Conservation (phyloP, 2,329 filamentous ascomycete species). For the Basipetospora sp. region DNA sequence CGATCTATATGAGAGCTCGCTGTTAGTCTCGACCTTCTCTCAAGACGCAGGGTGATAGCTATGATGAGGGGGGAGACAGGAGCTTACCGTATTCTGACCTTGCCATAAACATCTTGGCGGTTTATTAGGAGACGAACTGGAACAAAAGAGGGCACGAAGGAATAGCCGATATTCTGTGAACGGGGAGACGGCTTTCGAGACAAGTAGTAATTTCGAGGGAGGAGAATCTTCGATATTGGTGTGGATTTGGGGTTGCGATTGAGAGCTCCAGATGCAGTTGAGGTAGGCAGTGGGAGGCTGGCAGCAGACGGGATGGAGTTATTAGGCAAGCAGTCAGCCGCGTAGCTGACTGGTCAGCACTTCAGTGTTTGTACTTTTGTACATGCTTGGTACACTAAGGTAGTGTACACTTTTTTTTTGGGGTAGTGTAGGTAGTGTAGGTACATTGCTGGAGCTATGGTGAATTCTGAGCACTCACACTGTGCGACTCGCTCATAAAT, state of each 20-base stretch:
- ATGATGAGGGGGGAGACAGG: neutral
- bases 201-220: conserved; percentile 3
- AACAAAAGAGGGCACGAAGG: neutral
- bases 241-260: conserved; percentile 7
- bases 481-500: too few relatives aligned
- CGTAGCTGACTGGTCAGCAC: too few relatives aligned
- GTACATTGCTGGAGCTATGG: too few relatives aligned
- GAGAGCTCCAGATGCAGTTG: conserved; percentile 9
- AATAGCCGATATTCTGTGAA: neutral
- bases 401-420: too few relatives aligned
- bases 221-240: conserved; percentile 6
- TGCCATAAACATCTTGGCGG: conserved; percentile 91
- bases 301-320: conserved; percentile 5
- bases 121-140: conserved; percentile 14
- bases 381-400: too few relatives aligned
- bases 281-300: conserved; percentile 5
- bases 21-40: too few relatives aligned
- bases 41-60: too few relatives aligned
- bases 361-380: too few relatives aligned
- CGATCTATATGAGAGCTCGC: conserved; percentile 50
- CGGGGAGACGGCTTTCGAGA: neutral
- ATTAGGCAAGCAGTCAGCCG: conserved; percentile 23
- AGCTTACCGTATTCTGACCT: conserved; percentile 95
- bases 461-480: too few relatives aligned
- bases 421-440: too few relatives aligned